Conservation (phyloP, 345 rosid species). For the Boechera retrofracta region DNA sequence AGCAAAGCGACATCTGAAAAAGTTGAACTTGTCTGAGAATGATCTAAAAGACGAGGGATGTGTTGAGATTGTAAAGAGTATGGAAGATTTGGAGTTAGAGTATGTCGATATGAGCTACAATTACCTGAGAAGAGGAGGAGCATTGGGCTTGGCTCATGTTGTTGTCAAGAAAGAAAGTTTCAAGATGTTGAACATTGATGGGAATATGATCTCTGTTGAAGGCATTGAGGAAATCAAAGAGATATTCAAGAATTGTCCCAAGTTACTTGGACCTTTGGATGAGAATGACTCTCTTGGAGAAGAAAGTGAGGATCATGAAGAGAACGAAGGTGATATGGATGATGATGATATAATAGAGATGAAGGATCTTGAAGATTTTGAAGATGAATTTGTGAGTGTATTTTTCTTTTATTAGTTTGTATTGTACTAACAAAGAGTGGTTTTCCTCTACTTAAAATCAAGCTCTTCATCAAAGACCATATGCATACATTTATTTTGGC, state of each 20-base stretch:
- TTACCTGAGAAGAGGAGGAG: conserved; percentile 62
- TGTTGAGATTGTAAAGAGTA: conserved; percentile 55
- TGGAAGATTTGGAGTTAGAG: conserved; percentile 53
- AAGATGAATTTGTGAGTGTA: conserved; percentile 30
- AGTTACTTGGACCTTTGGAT: conserved; percentile 66
- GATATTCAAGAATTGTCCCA: conserved; percentile 61
- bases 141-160: conserved; percentile 62
- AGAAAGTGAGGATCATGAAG: not conserved
- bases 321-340: not conserved
- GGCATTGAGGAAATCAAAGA: conserved; percentile 72
- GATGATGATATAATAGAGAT: not conserved
- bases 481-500: not conserved
- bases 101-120: conserved; percentile 69
- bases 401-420: conserved; percentile 26
- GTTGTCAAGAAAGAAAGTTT: conserved; percentile 66
- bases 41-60: conserved; percentile 80
- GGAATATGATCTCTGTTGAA: conserved; percentile 66
- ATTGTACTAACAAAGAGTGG: conserved; percentile 3
- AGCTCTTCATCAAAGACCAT: not conserved
- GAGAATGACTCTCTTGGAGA: conserved; percentile 66
- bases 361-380: conserved; percentile 7
- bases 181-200: conserved; percentile 62
- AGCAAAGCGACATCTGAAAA: conserved; percentile 57
- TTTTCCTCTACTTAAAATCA: not conserved
- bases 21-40: conserved; percentile 76